Percentiles rank a stretch among this genome's conserved stretches.
These are phyloP conservation scores for Pterocarpus macrocarpus DNA, from an alignment of 306 rosid genomes.

Conservation along the genomic window DNA sequence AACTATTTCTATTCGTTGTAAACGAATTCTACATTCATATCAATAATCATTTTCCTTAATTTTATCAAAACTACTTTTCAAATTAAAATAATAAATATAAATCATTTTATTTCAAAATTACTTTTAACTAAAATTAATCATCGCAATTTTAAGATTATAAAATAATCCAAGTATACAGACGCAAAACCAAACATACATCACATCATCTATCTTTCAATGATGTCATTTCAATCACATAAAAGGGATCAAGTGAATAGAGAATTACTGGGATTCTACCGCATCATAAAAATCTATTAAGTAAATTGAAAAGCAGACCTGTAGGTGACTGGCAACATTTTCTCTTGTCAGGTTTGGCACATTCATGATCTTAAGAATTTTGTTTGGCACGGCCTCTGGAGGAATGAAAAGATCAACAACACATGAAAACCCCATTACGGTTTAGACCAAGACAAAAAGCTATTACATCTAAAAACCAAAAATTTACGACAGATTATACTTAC, in stretches of 20 bases:
- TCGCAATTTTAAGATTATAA: not conserved
- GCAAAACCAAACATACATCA: not conserved
- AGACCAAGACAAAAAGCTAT: not conserved
- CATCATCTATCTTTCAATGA: not conserved
- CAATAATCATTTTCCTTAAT: too few relatives aligned
- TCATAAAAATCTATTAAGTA: not conserved
- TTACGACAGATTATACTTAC: conserved; percentile 52
- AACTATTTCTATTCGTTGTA: too few relatives aligned
- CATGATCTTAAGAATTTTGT: conserved; percentile 68
- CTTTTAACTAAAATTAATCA: too few relatives aligned
- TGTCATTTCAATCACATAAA: not conserved
- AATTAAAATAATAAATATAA: too few relatives aligned
- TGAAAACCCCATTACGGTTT: not conserved
- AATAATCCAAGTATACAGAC: not conserved
- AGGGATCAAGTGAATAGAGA: too few relatives aligned
- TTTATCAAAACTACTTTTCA: not conserved
- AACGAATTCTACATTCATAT: too few relatives aligned
- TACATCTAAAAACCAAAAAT: not conserved
- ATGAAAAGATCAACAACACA: not conserved
- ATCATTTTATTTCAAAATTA: too few relatives aligned
- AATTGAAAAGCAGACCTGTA: conserved; percentile 61
- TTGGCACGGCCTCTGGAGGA: conserved; percentile 69
- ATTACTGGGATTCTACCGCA: not conserved
- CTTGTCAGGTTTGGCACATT: conserved; percentile 68
- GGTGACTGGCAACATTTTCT: conserved; percentile 75